These are phyloP conservation scores for Smallanthus sonchifolius DNA, from an alignment of 129 eudicot genomes.

Conservation along the genomic window DNA sequence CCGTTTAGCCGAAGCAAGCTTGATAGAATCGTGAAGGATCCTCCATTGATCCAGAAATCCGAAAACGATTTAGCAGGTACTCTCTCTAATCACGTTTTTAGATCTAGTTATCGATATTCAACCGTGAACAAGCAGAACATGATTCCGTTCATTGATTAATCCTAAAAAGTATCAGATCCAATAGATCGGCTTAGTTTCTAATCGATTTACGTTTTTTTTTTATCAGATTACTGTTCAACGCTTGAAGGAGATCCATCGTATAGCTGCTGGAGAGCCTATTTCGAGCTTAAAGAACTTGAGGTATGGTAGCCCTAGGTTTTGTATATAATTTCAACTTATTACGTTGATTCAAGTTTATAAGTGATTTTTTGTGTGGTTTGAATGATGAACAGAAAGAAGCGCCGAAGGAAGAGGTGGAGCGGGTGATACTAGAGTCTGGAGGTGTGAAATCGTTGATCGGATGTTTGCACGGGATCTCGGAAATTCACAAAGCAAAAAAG, in stretches of 20 bases:
- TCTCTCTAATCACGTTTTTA: neutral
- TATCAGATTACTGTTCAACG: slow-evolving; percentile 36
- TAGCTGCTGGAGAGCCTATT: slow-evolving; percentile 41
- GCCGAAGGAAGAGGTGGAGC: slow-evolving; percentile 37
- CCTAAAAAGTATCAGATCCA: neutral
- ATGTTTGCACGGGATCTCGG: slow-evolving; percentile 30
- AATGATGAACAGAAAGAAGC: slow-evolving; percentile 28
- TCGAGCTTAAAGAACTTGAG: slow-evolving; percentile 35
- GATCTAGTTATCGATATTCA: neutral
- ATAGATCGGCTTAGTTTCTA: slow-evolving; percentile 6
- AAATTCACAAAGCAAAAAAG: slow-evolving; percentile 30
- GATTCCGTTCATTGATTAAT: neutral
- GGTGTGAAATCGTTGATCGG: slow-evolving; percentile 32
- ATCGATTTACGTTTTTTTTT: neutral
- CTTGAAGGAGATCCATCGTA: slow-evolving; percentile 38
- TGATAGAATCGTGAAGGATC: slow-evolving; percentile 30
- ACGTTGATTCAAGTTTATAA: neutral
- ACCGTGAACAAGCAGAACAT: neutral
- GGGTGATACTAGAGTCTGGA: slow-evolving; percentile 32
- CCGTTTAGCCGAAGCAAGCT: slow-evolving; percentile 35
- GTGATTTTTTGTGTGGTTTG: neutral
- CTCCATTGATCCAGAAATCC: slow-evolving; percentile 39
- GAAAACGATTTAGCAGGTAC: slow-evolving; percentile 36
- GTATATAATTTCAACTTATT: neutral
- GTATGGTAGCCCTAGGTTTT: no score